Evolutionary conservation across 2,329 filamentous ascomycete genomes (phyloP).

Genomic region (Cladosporium sp.): DNA sequence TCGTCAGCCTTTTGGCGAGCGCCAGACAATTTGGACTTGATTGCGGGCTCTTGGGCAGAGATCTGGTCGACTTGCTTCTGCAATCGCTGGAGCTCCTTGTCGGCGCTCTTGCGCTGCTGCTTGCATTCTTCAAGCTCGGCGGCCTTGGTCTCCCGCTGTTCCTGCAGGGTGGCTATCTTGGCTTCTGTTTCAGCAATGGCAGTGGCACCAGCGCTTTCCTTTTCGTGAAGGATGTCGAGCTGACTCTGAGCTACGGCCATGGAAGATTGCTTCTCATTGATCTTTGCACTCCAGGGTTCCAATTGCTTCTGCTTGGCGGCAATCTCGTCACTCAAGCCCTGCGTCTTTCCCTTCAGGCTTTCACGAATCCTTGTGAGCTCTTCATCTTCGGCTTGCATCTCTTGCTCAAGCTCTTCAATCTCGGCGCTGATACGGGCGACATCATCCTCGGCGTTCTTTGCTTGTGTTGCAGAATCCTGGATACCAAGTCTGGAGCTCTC

Average conservation of each 20-base stretch:
- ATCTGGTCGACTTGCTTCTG: conserved; percentile 70
- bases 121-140: conserved; percentile 73
- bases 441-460: conserved; percentile 73
- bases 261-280: conserved; percentile 91
- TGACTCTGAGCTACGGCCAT: conserved; percentile 95
- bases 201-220: conserved; percentile 79
- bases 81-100: conserved; percentile 69
- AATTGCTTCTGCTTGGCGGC: conserved; percentile 87
- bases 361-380: conserved; percentile 82
- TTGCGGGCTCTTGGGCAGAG: conserved; percentile 70
- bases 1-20: conserved; percentile 95
- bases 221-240: conserved; percentile 84
- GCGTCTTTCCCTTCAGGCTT: conserved; percentile 89
- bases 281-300: conserved; percentile 95
- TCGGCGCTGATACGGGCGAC: conserved; percentile 73
- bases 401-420: conserved; percentile 69
- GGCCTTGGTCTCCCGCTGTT: conserved; percentile 66
- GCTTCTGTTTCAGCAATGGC: conserved; percentile 77
- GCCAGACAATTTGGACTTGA: conserved; percentile 80
- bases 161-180: conserved; percentile 71
- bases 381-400: conserved; percentile 73
- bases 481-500: conserved; percentile 70
- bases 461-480: conserved; percentile 70
- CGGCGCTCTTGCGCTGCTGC: conserved; percentile 64
- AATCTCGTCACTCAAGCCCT: conserved; percentile 90